These are phyloP conservation scores for Vitis rupestris DNA, from an alignment of 164 flowering plant species.

Conservation along the genomic window DNA sequence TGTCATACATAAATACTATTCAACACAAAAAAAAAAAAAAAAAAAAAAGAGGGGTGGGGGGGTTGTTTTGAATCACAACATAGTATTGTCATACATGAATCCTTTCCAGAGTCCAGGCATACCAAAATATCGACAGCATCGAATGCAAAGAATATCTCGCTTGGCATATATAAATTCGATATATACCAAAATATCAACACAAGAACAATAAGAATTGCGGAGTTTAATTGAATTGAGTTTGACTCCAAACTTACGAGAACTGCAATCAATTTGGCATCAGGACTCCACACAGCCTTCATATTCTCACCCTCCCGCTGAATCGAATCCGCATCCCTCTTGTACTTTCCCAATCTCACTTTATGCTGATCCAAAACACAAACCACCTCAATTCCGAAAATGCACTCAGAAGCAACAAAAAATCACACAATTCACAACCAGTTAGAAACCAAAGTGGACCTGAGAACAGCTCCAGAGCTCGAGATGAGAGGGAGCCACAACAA, in stretches of 20 bases:
- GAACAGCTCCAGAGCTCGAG: slow-evolving; percentile 95
- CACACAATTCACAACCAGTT: not conserved
- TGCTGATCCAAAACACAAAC: slow-evolving; percentile 48
- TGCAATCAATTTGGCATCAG: slow-evolving; percentile 77
- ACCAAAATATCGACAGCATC: too few species aligned
- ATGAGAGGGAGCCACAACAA: slow-evolving; percentile 80
- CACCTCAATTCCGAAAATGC: not conserved
- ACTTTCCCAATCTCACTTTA: slow-evolving; percentile 87
- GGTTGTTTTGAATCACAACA: too few species aligned
- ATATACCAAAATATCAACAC: not conserved
- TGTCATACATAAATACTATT: not conserved
- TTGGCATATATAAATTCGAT: too few species aligned
- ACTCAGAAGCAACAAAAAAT: slow-evolving; percentile 1
- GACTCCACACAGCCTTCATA: slow-evolving; percentile 86
- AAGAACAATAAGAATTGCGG: not conserved
- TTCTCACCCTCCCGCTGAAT: slow-evolving; percentile 86
- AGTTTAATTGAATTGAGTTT: too few species aligned
- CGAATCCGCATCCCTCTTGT: slow-evolving; percentile 71
- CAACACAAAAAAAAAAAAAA: too few species aligned
- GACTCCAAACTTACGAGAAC: slow-evolving; percentile 62
- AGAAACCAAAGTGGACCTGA: slow-evolving; percentile 48
- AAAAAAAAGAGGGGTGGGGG: too few species aligned
- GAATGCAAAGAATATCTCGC: too few species aligned
- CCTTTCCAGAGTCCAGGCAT: too few species aligned
- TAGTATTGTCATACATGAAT: too few species aligned